Conservation (phyloP, 352 stramenopile genomes). For the Phytopythium ostracodes region DNA sequence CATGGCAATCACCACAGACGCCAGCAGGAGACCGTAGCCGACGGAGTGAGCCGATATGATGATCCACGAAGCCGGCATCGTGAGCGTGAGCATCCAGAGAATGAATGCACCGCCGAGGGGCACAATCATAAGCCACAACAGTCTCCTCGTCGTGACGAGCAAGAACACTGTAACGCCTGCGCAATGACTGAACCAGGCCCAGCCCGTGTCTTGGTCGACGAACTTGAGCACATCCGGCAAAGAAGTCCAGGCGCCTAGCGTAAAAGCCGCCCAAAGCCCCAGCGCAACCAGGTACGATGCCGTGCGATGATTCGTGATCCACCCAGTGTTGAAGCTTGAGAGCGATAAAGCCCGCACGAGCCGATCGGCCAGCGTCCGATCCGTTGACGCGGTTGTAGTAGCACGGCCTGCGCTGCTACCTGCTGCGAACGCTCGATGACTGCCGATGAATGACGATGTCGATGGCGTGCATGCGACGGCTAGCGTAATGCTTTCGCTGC, state of each 20-base stretch:
- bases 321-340: slow-evolving; percentile 13
- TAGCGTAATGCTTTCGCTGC: slow-evolving; percentile 76
- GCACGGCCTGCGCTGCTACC: neutral
- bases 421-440: neutral
- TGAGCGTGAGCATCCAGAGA: slow-evolving; percentile 73
- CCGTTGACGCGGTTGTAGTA: neutral
- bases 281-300: slow-evolving; percentile 61
- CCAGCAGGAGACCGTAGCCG: slow-evolving; percentile 66
- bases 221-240: slow-evolving; percentile 78
- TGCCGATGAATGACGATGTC: neutral
- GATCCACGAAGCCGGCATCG: slow-evolving; percentile 77
- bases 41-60: slow-evolving; percentile 81
- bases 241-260: slow-evolving; percentile 70
- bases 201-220: slow-evolving; percentile 79
- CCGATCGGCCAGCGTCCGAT: neutral
- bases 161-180: slow-evolving; percentile 77
- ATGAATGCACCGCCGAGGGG: slow-evolving; percentile 58
- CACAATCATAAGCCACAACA: slow-evolving; percentile 74
- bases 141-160: slow-evolving; percentile 62
- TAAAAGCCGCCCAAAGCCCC: slow-evolving; percentile 74
- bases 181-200: slow-evolving; percentile 85
- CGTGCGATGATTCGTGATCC: slow-evolving; percentile 33
- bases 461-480: slow-evolving; percentile 58
- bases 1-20: slow-evolving; percentile 73
- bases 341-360: slow-evolving; percentile 26